These are phyloP conservation scores for Brettanomyces sp. DNA, from an alignment of 805 yeast species.

Conservation along the genomic window DNA sequence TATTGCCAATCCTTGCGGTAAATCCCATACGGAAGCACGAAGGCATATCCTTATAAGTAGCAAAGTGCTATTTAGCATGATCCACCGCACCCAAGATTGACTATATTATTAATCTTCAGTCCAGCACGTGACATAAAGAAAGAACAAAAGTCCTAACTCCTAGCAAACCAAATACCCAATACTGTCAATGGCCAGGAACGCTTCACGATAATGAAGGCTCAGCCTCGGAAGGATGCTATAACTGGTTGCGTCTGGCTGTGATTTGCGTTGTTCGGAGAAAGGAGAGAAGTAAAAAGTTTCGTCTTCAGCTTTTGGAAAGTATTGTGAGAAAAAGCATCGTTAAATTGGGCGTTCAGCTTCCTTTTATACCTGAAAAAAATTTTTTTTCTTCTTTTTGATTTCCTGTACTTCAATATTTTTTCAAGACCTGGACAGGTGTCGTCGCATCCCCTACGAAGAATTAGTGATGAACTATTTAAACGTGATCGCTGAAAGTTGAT, in stretches of 20 bases:
- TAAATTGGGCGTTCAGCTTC: too few relatives aligned
- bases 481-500: too few relatives aligned
- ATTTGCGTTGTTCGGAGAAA: constrained; percentile 34
- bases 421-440: background rate
- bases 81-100: constrained; percentile 61
- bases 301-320: background rate
- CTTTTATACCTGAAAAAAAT: too few relatives aligned
- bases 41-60: constrained; percentile 46
- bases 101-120: constrained; percentile 39
- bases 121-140: constrained; percentile 20
- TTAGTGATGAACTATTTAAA: too few relatives aligned
- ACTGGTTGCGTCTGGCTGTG: constrained; percentile 41
- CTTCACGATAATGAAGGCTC: constrained; percentile 34
- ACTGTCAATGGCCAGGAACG: constrained; percentile 53
- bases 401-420: background rate
- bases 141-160: constrained; percentile 23
- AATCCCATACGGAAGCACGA: constrained; percentile 58
- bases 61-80: constrained; percentile 30
- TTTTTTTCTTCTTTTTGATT: too few relatives aligned
- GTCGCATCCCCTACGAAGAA: too few relatives aligned
- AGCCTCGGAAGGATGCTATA: constrained; percentile 54
- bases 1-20: constrained; percentile 52
- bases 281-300: constrained; percentile 4
- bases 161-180: constrained; percentile 31
- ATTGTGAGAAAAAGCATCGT: too few relatives aligned